A percentile compares a stretch with the other conserved stretches of the same genome.
Evolutionary conservation across 2,329 filamentous ascomycete species (phyloP).

Genomic region (Remersonia thermophila): DNA sequence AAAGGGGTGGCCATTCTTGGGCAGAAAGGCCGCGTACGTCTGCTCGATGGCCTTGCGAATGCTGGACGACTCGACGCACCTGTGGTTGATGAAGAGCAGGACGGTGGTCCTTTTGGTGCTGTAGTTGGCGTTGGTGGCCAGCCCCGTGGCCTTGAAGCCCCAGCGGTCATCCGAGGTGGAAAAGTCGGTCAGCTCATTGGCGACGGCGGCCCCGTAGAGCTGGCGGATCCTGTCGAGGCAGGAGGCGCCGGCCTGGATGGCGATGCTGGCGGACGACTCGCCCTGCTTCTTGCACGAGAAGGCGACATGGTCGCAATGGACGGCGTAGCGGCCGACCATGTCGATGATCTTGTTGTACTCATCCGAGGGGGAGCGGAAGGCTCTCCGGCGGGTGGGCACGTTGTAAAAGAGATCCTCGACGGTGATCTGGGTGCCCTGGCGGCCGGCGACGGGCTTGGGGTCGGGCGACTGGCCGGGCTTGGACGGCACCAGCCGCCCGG

Average conservation of each 20-base stretch:
- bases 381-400: conserved; percentile 71
- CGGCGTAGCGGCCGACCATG: conserved; percentile 81
- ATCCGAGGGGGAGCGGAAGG: conserved; percentile 83
- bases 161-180: conserved; percentile 59
- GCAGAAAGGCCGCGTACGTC: conserved; percentile 74
- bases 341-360: conserved; percentile 98
- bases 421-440: conserved; percentile 85
- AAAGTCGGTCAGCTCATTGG: conserved; percentile 78
- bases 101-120: conserved; percentile 80
- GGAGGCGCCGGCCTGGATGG: conserved; percentile 60
- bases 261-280: conserved; percentile 70
- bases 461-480: conserved; percentile 82
- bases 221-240: conserved; percentile 78
- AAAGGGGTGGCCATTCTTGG: conserved; percentile 90
- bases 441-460: conserved; percentile 76
- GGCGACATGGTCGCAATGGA: conserved; percentile 81
- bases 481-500: conserved; percentile 65
- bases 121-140: conserved; percentile 88
- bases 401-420: conserved; percentile 98
- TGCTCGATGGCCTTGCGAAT: conserved; percentile 89
- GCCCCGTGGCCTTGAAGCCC: conserved; percentile 72
- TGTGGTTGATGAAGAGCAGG: conserved; percentile 91
- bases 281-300: conserved; percentile 97
- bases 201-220: conserved; percentile 71
- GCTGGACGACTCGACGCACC: conserved; percentile 76